Evolutionary conservation across 1,139 yeast species (phyloP), one percentile per base, ranked within the genome.

Genomic region (Candida anutae): DNA sequence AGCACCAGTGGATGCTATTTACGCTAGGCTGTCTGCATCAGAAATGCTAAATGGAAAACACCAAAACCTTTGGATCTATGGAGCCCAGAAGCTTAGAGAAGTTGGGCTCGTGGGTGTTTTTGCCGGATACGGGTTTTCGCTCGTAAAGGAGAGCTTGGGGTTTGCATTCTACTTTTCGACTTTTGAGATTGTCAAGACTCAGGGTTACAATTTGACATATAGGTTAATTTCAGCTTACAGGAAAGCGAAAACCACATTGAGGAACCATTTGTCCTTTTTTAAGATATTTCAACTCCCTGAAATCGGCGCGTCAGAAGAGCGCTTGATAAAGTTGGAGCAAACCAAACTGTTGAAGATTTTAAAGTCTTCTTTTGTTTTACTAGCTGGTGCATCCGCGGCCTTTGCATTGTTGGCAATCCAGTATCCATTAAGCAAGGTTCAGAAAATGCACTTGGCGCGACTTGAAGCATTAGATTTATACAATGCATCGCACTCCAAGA

Each of bases 311-410:
- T 37, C 56, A 44, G 60, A 59, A 32, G 59, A 57, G 26, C 41
- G 40, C 15, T 25, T 48, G 23, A 43, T 54, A 9, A 41, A 46
- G 24, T 40, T 58, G 15, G 72, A 65, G 30, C 56, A 58, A 25
- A 55, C 55, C 15, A 45, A 67, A 24, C 68, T 62, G 62, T 59
- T 69, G 2, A 64, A 59, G 36, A 62, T 76, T 21, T 53, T 82
- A 25, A 76, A 74, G 42, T 78, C 94, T 6, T 55, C 81, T 1
- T 84, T 83, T 49, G 73, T 85, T 4, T 64, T 88, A 22, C 42
- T 80, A n/a, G 95, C 94, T 0, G 97, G 97, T 6, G 87, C 93
- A 10, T 65, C 83, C 4, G 95, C 97, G 0, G 90, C 96, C 0
- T 62, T 78, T 20, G 65, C 87, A 1, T 58, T 88, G 15, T 75